Base-by-base conservation (phyloP, 441 rosid genomes). In the Corymbia calophylla region DNA sequence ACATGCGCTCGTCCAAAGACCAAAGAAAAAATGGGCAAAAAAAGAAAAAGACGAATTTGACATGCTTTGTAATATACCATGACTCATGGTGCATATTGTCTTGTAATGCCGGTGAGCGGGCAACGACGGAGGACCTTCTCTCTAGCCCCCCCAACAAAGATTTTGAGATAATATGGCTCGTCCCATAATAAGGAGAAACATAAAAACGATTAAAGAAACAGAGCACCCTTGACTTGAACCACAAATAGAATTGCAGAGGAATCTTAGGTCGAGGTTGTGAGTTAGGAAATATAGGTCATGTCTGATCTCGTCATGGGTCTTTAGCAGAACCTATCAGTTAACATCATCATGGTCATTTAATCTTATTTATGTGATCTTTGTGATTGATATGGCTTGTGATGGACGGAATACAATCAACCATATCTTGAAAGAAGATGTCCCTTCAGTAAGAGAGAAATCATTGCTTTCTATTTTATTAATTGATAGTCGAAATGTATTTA, bases 341-440 rank as follows among this genome's bases (percentile, higher is more conserved):
- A 39, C 44, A 39, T 39, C 6, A 5, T 39, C 44, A 39, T 39
- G 44, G 44, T 39, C 44, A 39, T 39, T 39, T 39, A 39, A 39
- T 39, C 5, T 39, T 39, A 39, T 39, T 39, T 6, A 39, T 39
- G 6, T 6, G 44, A 39, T 39, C 44, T 39, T 39, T 39, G 44
- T 39, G 44, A 39, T 39, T 39, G 44, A 39, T 39, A 5, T 39
- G 5, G 44, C 44, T 73, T 1, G 29, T 39, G 1, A 12, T 0
- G 0, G 1, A 21, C 4, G 0, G 3, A 39, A 2, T 21, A 23
- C 4, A 12, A 13, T 7, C 15, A 21, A 73, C 27, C 6, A 39
- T 21, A 5, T 21, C 5, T 6, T 9, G 9, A 21, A 73, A 39
- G 5, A 4, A 12, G 3, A 3, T 39, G 9, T 73, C 21, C 1